Base-by-base conservation (phyloP, 768 basidiomycete genomes). In the Lepiota venenata region DNA sequence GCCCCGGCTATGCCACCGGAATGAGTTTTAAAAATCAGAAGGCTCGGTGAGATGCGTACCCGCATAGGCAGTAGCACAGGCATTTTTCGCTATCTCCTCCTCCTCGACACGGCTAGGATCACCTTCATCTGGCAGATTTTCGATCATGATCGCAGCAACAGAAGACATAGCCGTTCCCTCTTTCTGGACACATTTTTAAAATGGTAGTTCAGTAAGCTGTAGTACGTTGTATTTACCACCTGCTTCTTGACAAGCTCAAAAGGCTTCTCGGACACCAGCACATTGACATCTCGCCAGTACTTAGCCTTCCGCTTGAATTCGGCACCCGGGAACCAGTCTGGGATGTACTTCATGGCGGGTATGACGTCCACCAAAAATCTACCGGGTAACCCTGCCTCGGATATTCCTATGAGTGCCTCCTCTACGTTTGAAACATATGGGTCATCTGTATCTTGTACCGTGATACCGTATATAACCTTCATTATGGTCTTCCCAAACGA, bases 301-400 rank as follows among this genome's bases (percentile, higher is more conserved):
- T 18, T 42, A 21, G 61, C 52, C 22, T 55, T 47, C 16, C 57
- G 61, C 55, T 67, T 64, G 60, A 68, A 74, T 4, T 61, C 64
- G 12, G 69, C 69, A 18, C 72, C 70, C 7, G 73, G 72, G 41
- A 74, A 51, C 73, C 73, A 75, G 0, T 55, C 42, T 0, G 74
- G 74, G 16, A 72, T 56, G 48, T 73, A 62, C 12, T 60, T 63
- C 38, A 74, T 50, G 25, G 57, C 4, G 6, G 61, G 62, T 21
- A 61, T 50, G 9, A 52, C 3, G 41, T 60, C 44, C 6, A 59
- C 55, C 22, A 62, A 45, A 35, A 54, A 56, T 5, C 29, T n/a
- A 40, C 65, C 25, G 60, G 69, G 35, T 58, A 63, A 7, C 46
- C 58, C 55, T 55, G 66, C 29, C 52, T 58, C 16, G 50, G 54